Base-by-base conservation (phyloP, 1,284 basidiomycete species). In the Fomitopsis pinicola region DNA sequence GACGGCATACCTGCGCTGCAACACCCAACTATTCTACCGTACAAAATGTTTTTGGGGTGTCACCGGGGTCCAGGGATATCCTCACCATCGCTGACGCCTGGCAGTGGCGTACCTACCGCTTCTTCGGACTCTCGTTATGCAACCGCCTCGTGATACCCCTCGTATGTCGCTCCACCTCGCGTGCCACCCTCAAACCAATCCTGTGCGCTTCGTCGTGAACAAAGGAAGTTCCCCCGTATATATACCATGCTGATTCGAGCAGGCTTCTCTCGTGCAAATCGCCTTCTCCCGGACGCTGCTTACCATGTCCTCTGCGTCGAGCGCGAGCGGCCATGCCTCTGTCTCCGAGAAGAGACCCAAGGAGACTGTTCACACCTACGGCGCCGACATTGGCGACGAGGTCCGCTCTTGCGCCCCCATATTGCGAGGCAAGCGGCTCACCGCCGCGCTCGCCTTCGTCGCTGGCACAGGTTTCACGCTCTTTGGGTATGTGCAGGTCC, bases 381-480 rank as follows among this genome's bases (percentile, higher is more conserved):
- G 58, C 26, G 63, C 66, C 26, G 67, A 65, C 4, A 63, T 62
- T 14, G 66, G 68, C 57, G 67, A 65, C 19, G 67, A 67, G 42
- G 42, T 68, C 17, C 59, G 57, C 46, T 64, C 67, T 5, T 63
- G 66, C 53, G 68, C 68, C n/a, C 75, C 76, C 30, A 68, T 65
- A 5, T 67, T 82, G 59, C 77, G 77, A 33, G 81, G 82, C 6
- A 69, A 71, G 36, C 72, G 66, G 30, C 69, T 84, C 55, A 82
- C 79, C 19, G 75, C 75, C 12, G 76, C 77, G 10, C 71, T 84
- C 33, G 80, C 81, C 7, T 81, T 83, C 63, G 78, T 83, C 17
- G 79, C 81, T 42, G 82, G 82, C 26, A 81, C 82, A 14, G 83
- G 82, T 7, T 83, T 83, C 69, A 84, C 82, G 22, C 73, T 86